Percentiles rank a stretch among this genome's conserved stretches.
Evolutionary conservation across 495 filamentous ascomycete genomes (phyloP).

Genomic region (Aspergillus steynii): DNA sequence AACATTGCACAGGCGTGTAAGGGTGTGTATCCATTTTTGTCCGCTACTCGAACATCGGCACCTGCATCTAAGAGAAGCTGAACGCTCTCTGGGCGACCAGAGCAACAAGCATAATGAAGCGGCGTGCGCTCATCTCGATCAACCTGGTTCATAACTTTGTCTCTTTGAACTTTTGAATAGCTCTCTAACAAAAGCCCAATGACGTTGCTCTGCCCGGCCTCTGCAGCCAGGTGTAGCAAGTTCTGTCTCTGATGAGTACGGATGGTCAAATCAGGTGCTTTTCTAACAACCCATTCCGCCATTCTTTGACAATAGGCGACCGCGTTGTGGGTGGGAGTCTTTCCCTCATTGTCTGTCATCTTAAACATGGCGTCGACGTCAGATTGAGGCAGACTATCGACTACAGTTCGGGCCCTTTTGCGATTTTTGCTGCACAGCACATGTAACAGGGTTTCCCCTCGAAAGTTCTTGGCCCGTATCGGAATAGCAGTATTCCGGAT

Average conservation of each 20-base stretch:
- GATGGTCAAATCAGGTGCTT: background rate
- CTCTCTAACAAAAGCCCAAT: background rate
- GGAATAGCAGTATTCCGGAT: background rate
- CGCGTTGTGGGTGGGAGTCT: background rate
- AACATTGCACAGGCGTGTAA: background rate
- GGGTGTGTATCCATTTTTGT: background rate
- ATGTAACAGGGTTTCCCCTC: background rate
- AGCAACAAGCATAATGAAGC: slow-evolving; percentile 3
- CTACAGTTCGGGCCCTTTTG: background rate
- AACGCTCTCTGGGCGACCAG: background rate
- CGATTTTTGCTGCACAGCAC: background rate
- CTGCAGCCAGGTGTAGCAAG: background rate
- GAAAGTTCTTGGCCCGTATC: background rate
- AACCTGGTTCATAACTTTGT: background rate
- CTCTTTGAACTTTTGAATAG: background rate
- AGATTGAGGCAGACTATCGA: background rate
- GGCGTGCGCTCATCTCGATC: background rate
- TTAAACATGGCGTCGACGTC: background rate
- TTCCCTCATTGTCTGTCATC: background rate
- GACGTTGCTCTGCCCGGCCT: background rate
- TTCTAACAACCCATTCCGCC: background rate
- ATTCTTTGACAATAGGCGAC: background rate
- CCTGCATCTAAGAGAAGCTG: background rate
- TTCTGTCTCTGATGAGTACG: background rate
- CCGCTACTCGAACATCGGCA: background rate